Evolutionary conservation across 768 basidiomycete species (phyloP).

Genomic region (Pleurotus tuber-regium): DNA sequence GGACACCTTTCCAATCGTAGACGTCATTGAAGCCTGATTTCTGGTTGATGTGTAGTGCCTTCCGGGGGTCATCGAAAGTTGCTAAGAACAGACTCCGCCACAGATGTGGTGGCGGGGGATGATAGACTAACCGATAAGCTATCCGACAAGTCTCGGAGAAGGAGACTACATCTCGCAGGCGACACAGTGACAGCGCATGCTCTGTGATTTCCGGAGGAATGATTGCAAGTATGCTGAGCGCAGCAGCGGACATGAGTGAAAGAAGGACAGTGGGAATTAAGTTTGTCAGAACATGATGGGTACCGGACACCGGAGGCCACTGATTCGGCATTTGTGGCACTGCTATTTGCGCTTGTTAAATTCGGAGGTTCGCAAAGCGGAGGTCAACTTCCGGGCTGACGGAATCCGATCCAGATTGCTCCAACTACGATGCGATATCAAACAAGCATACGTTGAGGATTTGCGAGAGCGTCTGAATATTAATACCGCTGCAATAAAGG

Average conservation of each 20-base stretch:
- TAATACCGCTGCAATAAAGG: no score
- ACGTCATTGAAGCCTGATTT: background rate
- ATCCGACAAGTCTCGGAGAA: conserved; percentile 55
- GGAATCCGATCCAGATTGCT: no score
- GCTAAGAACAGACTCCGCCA: conserved; percentile 67
- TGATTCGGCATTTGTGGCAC: no score
- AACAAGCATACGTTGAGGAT: no score
- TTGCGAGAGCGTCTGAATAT: no score
- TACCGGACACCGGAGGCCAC: conserved; percentile 19
- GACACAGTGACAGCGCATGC: conserved; percentile 52
- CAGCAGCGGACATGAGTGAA: conserved; percentile 11
- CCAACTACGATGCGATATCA: no score
- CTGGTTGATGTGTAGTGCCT: conserved; percentile 15
- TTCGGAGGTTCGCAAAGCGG: no score
- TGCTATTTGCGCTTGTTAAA: no score
- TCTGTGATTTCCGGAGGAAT: conserved; percentile 62
- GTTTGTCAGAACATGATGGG: conserved; percentile 9
- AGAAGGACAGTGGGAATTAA: conserved; percentile 9
- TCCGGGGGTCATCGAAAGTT: conserved; percentile 67
- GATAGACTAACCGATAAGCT: conserved; percentile 48
- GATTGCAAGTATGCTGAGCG: conserved; percentile 22
- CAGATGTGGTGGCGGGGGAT: conserved; percentile 51
- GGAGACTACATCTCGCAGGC: conserved; percentile 54
- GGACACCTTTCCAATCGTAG: conserved; percentile 31
- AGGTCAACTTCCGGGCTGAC: no score